Evolutionary conservation across 2,329 filamentous ascomycete genomes (phyloP).

Genomic region (Ophiobolus disseminans): DNA sequence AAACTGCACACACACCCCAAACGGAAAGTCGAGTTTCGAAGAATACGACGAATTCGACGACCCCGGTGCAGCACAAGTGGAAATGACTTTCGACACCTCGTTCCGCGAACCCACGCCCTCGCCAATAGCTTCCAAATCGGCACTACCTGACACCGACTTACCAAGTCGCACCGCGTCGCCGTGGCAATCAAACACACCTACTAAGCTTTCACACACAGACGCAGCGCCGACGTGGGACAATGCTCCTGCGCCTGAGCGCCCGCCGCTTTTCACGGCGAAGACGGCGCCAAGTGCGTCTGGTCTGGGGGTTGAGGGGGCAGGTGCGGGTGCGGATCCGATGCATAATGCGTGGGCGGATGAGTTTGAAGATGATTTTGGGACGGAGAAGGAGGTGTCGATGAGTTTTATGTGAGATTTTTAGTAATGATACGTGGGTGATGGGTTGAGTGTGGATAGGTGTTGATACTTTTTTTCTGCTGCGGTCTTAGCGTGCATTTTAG

Average conservation of each 20-base stretch:
- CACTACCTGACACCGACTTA: constrained; percentile 7
- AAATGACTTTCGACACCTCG: constrained; percentile 54
- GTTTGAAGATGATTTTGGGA: constrained; percentile 55
- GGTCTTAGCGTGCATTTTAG: not conserved
- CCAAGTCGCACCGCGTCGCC: constrained; percentile 12
- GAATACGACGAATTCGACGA: constrained; percentile 48
- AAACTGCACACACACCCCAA: constrained; percentile 23
- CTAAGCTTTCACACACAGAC: constrained; percentile 3
- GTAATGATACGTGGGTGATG: too few species aligned
- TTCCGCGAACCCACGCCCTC: constrained; percentile 36
- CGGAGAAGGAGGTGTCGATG: constrained; percentile 58
- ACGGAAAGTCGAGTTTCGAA: constrained; percentile 29
- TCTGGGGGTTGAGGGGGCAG: not conserved
- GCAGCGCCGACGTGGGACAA: constrained; percentile 20
- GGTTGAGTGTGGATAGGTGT: not conserved
- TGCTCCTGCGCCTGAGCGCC: constrained; percentile 28
- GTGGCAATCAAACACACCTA: constrained; percentile 12
- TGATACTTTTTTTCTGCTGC: too few species aligned
- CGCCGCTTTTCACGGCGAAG: constrained; percentile 34
- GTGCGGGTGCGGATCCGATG: constrained; percentile 25
- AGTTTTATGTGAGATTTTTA: constrained; percentile 54
- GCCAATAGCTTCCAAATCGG: constrained; percentile 15
- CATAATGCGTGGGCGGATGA: constrained; percentile 58
- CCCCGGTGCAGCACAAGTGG: constrained; percentile 37
- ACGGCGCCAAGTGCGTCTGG: too few species aligned